Percentiles rank a stretch among this genome's conserved stretches.
Evolutionary conservation across 768 basidiomycete genomes (phyloP).

Genomic region (Lactarius pseudohatsudake): DNA sequence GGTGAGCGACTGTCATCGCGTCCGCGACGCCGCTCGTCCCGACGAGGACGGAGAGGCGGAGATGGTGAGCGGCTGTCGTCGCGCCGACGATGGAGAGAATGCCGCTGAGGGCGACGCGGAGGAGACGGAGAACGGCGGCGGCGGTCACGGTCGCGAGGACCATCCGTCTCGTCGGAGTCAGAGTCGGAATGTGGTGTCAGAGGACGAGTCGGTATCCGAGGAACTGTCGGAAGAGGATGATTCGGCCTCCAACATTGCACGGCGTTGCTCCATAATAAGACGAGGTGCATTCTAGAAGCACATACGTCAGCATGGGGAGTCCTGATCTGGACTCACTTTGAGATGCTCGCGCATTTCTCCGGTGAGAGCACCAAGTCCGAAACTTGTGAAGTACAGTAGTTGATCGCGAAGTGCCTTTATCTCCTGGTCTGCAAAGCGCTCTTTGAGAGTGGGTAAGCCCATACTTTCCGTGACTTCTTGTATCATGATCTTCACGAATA

Average conservation of each 20-base stretch:
- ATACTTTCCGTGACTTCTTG: constrained; percentile 93
- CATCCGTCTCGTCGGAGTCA: constrained; percentile 40
- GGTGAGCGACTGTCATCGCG: constrained; percentile 24
- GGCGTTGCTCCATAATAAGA: constrained; percentile 91
- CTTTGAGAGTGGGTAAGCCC: constrained; percentile 83
- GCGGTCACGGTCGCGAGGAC: constrained; percentile 33
- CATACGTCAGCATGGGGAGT: not conserved
- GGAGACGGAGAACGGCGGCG: constrained; percentile 38
- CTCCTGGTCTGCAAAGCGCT: constrained; percentile 88
- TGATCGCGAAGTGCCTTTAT: constrained; percentile 82
- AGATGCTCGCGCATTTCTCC: constrained; percentile 97
- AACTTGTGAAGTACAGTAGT: constrained; percentile 97
- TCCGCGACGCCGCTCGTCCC: constrained; percentile 21
- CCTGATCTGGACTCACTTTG: constrained; percentile 54
- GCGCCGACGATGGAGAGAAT: constrained; percentile 29
- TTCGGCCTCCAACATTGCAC: constrained; percentile 77
- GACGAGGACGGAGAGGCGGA: constrained; percentile 30
- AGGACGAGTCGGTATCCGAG: constrained; percentile 41
- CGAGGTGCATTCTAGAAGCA: constrained; percentile 79
- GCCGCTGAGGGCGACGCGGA: constrained; percentile 32
- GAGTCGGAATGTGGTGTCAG: constrained; percentile 40
- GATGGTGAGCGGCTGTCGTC: constrained; percentile 29
- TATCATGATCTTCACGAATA: constrained; percentile 97
- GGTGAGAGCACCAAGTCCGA: constrained; percentile 86
- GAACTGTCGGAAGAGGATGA: constrained; percentile 46